Evolutionary conservation across 2,329 filamentous ascomycete genomes (phyloP).

Genomic region (Aspergillus brunneoviolaceus): DNA sequence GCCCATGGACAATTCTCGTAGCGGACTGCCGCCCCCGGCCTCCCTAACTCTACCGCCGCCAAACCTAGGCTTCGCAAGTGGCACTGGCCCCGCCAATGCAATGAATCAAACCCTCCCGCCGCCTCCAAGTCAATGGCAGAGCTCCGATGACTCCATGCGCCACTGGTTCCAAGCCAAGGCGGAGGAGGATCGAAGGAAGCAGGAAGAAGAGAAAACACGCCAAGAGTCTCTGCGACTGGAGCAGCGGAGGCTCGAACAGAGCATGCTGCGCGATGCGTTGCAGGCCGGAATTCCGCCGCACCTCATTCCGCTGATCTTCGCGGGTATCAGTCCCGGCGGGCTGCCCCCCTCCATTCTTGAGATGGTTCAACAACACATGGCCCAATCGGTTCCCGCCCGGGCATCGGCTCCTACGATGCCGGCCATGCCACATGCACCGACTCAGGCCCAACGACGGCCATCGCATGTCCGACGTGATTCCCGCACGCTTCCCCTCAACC

Average conservation of each 20-base stretch:
- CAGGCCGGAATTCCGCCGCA: constrained; percentile 69
- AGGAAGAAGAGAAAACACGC: constrained; percentile 69
- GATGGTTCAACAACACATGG: constrained; percentile 67
- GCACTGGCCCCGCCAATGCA: constrained; percentile 40
- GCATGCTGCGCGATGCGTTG: constrained; percentile 68
- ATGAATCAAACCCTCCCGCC: constrained; percentile 58
- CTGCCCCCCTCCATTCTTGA: constrained; percentile 63
- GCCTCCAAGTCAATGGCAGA: constrained; percentile 65
- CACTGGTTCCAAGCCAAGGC: constrained; percentile 69
- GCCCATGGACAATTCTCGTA: constrained; percentile 67
- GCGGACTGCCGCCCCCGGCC: constrained; percentile 67
- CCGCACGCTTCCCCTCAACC: constrained; percentile 33
- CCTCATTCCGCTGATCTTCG: constrained; percentile 73
- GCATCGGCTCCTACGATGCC: constrained; percentile 23
- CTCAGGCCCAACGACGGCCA: constrained; percentile 21
- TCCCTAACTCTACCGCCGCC: constrained; percentile 60
- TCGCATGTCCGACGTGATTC: constrained; percentile 22
- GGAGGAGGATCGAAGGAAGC: constrained; percentile 64
- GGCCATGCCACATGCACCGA: constrained; percentile 18
- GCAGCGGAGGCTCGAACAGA: constrained; percentile 70
- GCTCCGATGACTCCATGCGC: constrained; percentile 68
- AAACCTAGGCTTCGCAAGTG: constrained; percentile 25
- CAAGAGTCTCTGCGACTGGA: constrained; percentile 67
- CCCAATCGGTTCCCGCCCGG: constrained; percentile 33
- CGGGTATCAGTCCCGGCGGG: constrained; percentile 65